Base-by-base conservation (phyloP, 352 stramenopile species). In the Globisporangium sylvaticum region DNA sequence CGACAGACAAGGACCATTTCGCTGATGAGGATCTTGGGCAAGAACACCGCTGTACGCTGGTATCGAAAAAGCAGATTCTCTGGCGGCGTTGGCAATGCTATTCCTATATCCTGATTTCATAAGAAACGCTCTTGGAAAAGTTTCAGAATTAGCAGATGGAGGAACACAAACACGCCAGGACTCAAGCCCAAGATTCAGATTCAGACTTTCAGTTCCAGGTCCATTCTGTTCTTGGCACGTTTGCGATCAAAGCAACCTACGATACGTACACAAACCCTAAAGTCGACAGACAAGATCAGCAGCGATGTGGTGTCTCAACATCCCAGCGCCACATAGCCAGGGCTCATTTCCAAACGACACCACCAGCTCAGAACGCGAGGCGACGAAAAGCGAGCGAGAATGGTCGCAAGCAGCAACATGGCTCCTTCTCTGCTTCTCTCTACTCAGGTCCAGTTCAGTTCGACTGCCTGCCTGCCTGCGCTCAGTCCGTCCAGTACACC, bases 331-430 rank as follows among this genome's bases (percentile, higher is more conserved):
- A 39, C 55, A 60, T 60, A 60, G 31, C 31, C 55, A 37, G 55
- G 27, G 15, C 37, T 44, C 37, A 39, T 39, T 39, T 8, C 20
- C 4, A 44, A 32, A 15, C 29, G 34, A 39, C 29, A 53, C 31
- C 32, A 24, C n/a, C 22, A 25, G 58, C 39, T 34, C 58, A 64
- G 58, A 55, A 64, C 58, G 25, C 58, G 58, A 64, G 58, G 58
- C 24, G 58, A 64, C 58, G 58, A 63, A 20, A 20, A 10, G n/a
- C 20, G 20, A 60, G 37, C 37, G 37, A 44, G 37, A 44, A 44
- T 44, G 37, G 37, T 7, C 37, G 37, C 37, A 44, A 44, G 37
- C 24, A 44, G 37, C 24, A 29, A 52, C 7, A 64, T 64, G 58
- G 58, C 58, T 55, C 37, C 58, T 37, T 64, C 12, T 25, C 22